Conservation (phyloP, 768 basidiomycete genomes). For the Boletus rubescentipes region DNA sequence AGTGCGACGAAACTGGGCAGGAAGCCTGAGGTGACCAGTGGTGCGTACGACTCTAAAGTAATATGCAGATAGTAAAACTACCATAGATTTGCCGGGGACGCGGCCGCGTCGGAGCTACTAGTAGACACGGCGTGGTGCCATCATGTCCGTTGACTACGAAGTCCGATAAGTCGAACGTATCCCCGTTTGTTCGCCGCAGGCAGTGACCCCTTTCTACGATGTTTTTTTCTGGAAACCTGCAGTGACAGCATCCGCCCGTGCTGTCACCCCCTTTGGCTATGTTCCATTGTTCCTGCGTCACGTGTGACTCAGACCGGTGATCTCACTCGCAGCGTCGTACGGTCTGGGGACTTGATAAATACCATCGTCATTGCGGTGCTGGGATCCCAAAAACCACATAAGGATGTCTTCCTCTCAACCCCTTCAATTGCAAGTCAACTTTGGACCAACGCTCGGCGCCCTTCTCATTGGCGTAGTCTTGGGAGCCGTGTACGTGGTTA, state of each 20-base stretch:
- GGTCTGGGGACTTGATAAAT: neutral
- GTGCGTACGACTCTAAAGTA: too few species aligned
- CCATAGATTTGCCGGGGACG: too few species aligned
- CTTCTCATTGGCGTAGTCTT: constrained; percentile 1
- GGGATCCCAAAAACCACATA: neutral
- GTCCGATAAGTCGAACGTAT: too few species aligned
- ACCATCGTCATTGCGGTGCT: neutral
- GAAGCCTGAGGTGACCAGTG: too few species aligned
- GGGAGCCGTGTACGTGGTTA: neutral
- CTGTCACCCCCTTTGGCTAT: neutral
- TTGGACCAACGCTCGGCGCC: neutral
- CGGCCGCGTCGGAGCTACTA: neutral
- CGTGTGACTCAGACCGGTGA: neutral
- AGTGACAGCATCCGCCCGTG: too few species aligned
- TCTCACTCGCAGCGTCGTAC: neutral
- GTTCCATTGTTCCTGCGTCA: neutral
- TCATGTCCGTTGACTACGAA: neutral
- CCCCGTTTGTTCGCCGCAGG: neutral
- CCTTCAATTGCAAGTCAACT: neutral
- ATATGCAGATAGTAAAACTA: too few species aligned
- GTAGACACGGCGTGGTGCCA: neutral
- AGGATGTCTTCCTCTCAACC: neutral
- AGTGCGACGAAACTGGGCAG: too few species aligned
- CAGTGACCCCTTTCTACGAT: too few species aligned
- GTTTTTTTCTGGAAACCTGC: too few species aligned